Evolutionary conservation across 495 filamentous ascomycete species (phyloP), one percentile per base, ranked within the genome.

Genomic region (Podospora fimiseda): DNA sequence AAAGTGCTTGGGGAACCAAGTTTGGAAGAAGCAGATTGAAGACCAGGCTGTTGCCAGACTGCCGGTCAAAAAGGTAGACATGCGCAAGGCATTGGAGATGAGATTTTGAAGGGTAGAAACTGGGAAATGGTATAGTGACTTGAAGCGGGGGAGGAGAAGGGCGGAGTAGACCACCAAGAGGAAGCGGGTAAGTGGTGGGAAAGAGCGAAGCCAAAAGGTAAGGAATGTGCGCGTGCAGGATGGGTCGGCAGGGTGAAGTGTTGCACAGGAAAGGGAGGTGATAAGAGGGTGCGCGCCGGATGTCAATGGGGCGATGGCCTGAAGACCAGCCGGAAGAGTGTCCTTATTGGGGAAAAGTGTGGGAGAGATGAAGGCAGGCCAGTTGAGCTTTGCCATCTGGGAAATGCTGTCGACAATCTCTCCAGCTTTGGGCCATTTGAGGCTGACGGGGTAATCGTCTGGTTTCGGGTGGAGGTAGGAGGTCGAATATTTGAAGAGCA

Each of bases 221-320:
- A 95, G 64, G 71, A 90, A 92, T 2, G 89, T 92, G 15, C 85
- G 86, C 21, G 81, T 75, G 71, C 93, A 98, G 53, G 84, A 91
- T 2, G 93, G 90, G 56, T 90, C 86, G 18, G 78, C 71, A 0
- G 93, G 92, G 67, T 98, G 93, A n/a, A 96, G 80, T 16, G 92
- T 75, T 2, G 93, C 93, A 70, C 93, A 98, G 48, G 88, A 89
- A 24, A 96, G 80, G 41, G 78, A 83, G 2, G 78, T 80, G 63
- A 94, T 91, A 21, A 85, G 78, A 7, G 92, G 91, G 62, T 96
- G 91, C 1, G 92, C 91, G 24, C 85, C 80, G 1, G 86, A 81
- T 27, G 88, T 87, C 22, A 96, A 80, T 9, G 91, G 90, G 1
- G 86, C 77, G 53, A 96, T 84, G 15, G 80, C 67, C 24, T 72